Conservation (phyloP, 768 basidiomycete species). For the Pulveroboletus sp. region DNA sequence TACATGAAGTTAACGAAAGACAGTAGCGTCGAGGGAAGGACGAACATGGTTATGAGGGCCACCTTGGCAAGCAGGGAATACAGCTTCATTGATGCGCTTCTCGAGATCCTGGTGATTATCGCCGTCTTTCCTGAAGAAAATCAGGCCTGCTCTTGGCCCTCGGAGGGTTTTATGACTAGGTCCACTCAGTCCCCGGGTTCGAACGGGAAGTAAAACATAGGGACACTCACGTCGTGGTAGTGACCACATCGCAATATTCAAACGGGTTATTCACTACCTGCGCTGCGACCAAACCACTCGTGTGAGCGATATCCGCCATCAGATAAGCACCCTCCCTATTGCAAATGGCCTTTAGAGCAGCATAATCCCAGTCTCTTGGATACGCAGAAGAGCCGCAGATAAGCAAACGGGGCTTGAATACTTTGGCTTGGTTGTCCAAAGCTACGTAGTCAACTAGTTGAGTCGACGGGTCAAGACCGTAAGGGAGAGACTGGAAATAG, state of each 20-base stretch:
- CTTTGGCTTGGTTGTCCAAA: constrained; percentile 79
- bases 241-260: constrained; percentile 94
- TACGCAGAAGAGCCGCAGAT: constrained; percentile 99
- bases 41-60: constrained; percentile 97
- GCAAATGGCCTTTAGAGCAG: constrained; percentile 69
- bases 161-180: constrained; percentile 94
- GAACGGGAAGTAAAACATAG: not conserved
- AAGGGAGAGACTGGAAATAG: constrained; percentile 99
- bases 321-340: constrained; percentile 88
- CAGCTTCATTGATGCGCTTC: constrained; percentile 95
- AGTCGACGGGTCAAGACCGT: constrained; percentile 73
- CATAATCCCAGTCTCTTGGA: constrained; percentile 98
- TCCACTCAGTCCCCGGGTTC: not conserved
- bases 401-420: constrained; percentile 92
- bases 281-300: constrained; percentile 90
- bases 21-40: constrained; percentile 1
- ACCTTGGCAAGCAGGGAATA: constrained; percentile 99
- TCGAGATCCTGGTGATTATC: constrained; percentile 81
- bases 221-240: constrained; percentile 81
- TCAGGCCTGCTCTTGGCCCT: constrained; percentile 93
- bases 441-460: constrained; percentile 86
- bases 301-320: constrained; percentile 98
- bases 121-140: constrained; percentile 96
- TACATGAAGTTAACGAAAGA: not conserved
- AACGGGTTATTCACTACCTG: constrained; percentile 89